Evolutionary conservation across 1,284 basidiomycete species (phyloP), one percentile per base, ranked within the genome.

Genomic region (Clitocybe nebularis): DNA sequence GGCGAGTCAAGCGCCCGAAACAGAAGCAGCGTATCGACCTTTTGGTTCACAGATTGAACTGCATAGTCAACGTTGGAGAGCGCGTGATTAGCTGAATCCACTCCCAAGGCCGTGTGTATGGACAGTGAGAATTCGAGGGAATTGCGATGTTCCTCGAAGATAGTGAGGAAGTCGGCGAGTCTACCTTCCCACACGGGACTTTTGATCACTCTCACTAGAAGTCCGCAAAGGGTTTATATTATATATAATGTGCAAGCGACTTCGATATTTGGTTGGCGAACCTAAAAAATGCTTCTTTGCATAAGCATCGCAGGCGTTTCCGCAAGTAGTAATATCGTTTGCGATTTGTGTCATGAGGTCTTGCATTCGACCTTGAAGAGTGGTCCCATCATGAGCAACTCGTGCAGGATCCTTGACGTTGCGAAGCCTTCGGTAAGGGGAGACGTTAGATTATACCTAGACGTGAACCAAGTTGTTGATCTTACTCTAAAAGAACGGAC

Each of bases 241-340:
- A 13, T n/a, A n/a, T n/a, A n/a, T n/a, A n/a, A n/a, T n/a, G 16
- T 7, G 14, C 5, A 9, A 6, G 28, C 11, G 23, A 54, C 58
- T 25, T 29, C n/a, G n/a, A n/a, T n/a, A n/a, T n/a, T n/a, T n/a
- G n/a, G n/a, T n/a, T n/a, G n/a, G n/a, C n/a, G n/a, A n/a, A 60
- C 64, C 58, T 9, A 68, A 44, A 39, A 65, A 59, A 19, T 57
- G 52, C 40, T 68, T 68, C 43, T 66, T 66, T 10, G 61, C 41
- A 45, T 67, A 67, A 7, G 56, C 56, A 46, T 67, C 64, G 42
- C 64, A 67, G 11, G 53, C 60, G 7, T 62, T 61, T 2, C 65
- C 65, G 39, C 62, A 62, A 5, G 43, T 44, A 37, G 58, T 65
- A 20, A 68, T 59, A 30, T 67, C 65, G 7, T 59, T 46, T 1